Evolutionary conservation across 768 basidiomycete genomes (phyloP), one percentile per base, ranked within the genome.

Genomic region (Naganishia vishniacii): DNA sequence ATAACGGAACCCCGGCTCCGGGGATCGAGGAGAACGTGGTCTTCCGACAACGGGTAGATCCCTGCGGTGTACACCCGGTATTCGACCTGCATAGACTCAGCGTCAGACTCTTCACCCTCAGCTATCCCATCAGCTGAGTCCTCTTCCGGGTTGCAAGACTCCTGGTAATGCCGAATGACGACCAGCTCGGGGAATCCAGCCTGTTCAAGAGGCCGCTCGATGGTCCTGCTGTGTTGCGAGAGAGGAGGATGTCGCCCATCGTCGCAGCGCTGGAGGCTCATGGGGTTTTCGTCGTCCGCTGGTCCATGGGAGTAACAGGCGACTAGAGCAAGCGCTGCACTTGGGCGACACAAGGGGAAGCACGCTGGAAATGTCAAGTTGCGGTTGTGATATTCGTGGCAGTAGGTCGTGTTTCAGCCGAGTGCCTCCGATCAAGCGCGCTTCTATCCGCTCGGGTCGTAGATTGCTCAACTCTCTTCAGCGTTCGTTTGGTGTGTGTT

Each of bases 111-210:
- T 40, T 40, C 32, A 4, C n/a, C 49, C 13, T 18, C 49, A 6
- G 4, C 49, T 16, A n/a, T 12, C 28, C 49, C 49, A 48, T 48
- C 48, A 26, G 49, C 9, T 34, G 49, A n/a, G n/a, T n/a, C n/a
- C n/a, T n/a, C 15, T 7, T 37, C 34, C 34, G 34, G 15, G 34
- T 37, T 7, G 34, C 34, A 37, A 7, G 8, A 37, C 15, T 15
- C 34, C 34, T 15, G 34, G 34, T 37, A 48, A 31, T 53, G 51
- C 15, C 51, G 51, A 23, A 56, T 56, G 26, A 56, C 53, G 53
- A 56, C 7, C 20, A 56, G 16, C 37, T 51, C 49, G 15, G 49
- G 49, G 49, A 16, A 51, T 31, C 53, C 53, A 3, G 25, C 6
- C 28, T 23, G 8, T 20, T n/a, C 34, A 20, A 56, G 34, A 18